Percentiles rank a stretch among this genome's conserved stretches.
phyloP scores from a whole-genome alignment of 108 stramenopile species.

The Pseudonitzschia multiseries region DNA sequence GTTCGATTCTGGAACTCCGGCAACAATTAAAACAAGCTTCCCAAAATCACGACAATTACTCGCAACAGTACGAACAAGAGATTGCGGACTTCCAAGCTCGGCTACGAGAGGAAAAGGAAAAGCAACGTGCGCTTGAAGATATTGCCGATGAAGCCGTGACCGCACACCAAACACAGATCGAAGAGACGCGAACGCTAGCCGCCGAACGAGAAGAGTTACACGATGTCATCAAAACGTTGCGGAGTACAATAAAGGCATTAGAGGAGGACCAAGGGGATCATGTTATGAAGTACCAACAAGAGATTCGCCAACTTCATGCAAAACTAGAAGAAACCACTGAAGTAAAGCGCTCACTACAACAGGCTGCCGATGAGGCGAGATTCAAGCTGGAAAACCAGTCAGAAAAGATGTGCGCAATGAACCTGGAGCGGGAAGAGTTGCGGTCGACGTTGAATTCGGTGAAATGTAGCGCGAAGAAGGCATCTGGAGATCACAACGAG shows the following conservation, averaged over 20 bases:
- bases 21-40: conserved; percentile 9
- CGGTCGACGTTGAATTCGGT: conserved; percentile 9
- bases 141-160: conserved; percentile 14
- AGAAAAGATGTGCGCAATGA: conserved; percentile 4
- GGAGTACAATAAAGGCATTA: not conserved
- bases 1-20: conserved; percentile 12
- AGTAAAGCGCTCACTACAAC: conserved; percentile 13
- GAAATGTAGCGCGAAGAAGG: conserved; percentile 11
- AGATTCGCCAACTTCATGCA: conserved; percentile 9
- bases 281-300: not conserved
- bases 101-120: conserved; percentile 4
- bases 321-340: conserved; percentile 3
- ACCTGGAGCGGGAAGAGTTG: conserved; percentile 9
- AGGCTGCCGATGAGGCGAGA: conserved; percentile 19
- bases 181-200: not conserved
- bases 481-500: conserved; percentile 8
- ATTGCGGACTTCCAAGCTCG: conserved; percentile 15
- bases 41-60: conserved; percentile 5
- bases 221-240: not conserved
- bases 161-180: conserved; percentile 1
- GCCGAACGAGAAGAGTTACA: conserved; percentile 5
- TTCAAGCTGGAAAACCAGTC: not conserved
- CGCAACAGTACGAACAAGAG: conserved; percentile 27
- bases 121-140: not conserved
- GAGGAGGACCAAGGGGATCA: not conserved